A percentile compares a stretch with the other conserved stretches of the same genome.
phyloP scores from a whole-genome alignment of 495 filamentous ascomycete genomes.

The Penicillium robsamsonii region DNA sequence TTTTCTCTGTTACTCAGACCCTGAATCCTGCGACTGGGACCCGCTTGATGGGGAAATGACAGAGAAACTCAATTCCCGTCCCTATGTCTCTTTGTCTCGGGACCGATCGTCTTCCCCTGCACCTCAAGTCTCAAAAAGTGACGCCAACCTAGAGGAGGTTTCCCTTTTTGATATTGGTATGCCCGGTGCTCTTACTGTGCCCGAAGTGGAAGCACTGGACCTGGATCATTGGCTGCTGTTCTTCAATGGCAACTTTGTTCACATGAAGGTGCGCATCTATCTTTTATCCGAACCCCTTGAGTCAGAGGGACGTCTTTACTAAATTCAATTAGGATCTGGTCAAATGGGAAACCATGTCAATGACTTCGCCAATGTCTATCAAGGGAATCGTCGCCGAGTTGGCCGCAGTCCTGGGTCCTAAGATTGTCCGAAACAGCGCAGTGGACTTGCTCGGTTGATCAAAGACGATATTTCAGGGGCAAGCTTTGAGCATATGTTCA shows the following conservation, averaged over 20 bases:
- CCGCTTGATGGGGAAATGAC: constrained; percentile 65
- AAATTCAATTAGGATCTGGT: constrained; percentile 52
- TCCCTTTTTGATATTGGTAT: constrained; percentile 69
- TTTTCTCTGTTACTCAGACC: constrained; percentile 48
- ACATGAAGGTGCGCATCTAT: constrained; percentile 40
- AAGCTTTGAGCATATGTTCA: neutral
- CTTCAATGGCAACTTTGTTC: constrained; percentile 40
- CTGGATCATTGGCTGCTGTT: constrained; percentile 58
- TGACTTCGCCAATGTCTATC: constrained; percentile 50
- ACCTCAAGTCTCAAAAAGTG: constrained; percentile 23
- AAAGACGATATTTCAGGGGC: neutral
- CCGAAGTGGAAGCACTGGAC: constrained; percentile 59
- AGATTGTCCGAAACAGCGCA: constrained; percentile 54
- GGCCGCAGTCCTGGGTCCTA: constrained; percentile 71
- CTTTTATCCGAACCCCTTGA: neutral
- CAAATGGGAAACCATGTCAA: constrained; percentile 60
- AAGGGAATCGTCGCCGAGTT: constrained; percentile 74
- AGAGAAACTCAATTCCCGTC: constrained; percentile 58
- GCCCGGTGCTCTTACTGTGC: constrained; percentile 71
- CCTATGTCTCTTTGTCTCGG: constrained; percentile 66
- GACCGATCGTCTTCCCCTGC: constrained; percentile 32
- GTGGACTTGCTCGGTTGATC: constrained; percentile 43
- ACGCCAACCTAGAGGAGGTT: constrained; percentile 37
- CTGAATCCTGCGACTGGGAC: constrained; percentile 73
- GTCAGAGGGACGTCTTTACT: constrained; percentile 25